Percentiles rank a stretch among this genome's conserved stretches.
phyloP scores from a whole-genome alignment of 1,284 basidiomycete species.

The Apiotrichum domesticum region DNA sequence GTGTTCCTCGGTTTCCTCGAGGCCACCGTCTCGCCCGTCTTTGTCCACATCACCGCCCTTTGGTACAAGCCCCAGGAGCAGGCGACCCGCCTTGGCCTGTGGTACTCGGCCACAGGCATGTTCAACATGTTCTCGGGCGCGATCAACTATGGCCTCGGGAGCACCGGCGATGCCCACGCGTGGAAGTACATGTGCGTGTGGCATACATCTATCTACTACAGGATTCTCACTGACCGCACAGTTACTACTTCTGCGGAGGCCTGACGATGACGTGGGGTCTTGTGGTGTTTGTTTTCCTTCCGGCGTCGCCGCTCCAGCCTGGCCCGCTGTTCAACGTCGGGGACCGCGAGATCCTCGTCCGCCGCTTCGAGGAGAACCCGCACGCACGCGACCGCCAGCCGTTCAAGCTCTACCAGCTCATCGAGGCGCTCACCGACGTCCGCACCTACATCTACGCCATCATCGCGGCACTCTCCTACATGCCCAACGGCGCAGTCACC shows the following conservation, averaged over 20 bases:
- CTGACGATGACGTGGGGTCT: constrained; percentile 50
- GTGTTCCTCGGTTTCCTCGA: constrained; percentile 50
- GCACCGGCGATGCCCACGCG: constrained; percentile 38
- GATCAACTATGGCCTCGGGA: constrained; percentile 51
- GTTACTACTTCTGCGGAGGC: constrained; percentile 50
- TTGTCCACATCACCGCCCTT: constrained; percentile 49
- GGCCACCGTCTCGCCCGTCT: constrained; percentile 50
- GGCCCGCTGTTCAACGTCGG: constrained; percentile 42
- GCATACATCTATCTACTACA: too few relatives aligned
- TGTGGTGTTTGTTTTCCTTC: constrained; percentile 47
- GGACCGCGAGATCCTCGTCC: constrained; percentile 43
- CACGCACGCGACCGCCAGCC: constrained; percentile 30
- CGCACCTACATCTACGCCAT: constrained; percentile 50
- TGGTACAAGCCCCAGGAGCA: constrained; percentile 52
- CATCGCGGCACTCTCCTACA: constrained; percentile 42
- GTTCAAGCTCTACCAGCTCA: constrained; percentile 44
- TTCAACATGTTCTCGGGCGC: constrained; percentile 48
- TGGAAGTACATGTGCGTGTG: constrained; percentile 50
- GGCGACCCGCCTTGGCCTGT: constrained; percentile 44
- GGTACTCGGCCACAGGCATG: constrained; percentile 52
- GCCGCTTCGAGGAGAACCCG: constrained; percentile 43
- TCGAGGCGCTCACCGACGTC: constrained; percentile 48
- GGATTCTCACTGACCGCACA: not conserved
- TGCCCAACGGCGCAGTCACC: constrained; percentile 45
- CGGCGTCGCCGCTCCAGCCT: constrained; percentile 46